Conservation (phyloP, 2,329 filamentous ascomycete species). For the Diaporthe destruens region DNA sequence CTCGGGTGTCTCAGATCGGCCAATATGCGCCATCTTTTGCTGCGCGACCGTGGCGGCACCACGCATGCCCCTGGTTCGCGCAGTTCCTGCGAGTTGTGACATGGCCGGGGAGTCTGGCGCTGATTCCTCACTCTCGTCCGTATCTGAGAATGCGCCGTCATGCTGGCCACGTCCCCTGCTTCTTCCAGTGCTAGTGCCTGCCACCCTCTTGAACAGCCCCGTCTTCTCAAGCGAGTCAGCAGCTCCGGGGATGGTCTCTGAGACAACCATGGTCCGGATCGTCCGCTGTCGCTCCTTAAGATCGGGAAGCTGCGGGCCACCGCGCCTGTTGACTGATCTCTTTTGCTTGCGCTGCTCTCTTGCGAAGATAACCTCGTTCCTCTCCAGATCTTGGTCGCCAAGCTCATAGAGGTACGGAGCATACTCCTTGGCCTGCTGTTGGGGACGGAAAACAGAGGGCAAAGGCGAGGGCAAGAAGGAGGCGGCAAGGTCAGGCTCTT, state of each 20-base stretch:
- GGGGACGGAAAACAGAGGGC: conserved; percentile 85
- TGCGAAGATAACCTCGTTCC: conserved; percentile 91
- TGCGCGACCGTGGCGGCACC: conserved; percentile 89
- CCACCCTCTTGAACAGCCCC: conserved; percentile 84
- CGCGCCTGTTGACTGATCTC: conserved; percentile 91
- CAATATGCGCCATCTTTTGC: conserved; percentile 85
- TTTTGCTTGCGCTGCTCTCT: conserved; percentile 95
- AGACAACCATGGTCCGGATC: conserved; percentile 91
- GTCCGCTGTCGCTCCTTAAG: conserved; percentile 95
- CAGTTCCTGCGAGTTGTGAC: conserved; percentile 80
- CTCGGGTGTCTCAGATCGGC: conserved; percentile 92
- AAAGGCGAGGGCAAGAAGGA: conserved; percentile 90
- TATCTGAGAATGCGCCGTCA: conserved; percentile 84
- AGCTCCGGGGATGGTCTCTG: conserved; percentile 90
- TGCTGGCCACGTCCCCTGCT: conserved; percentile 56
- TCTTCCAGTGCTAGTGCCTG: conserved; percentile 69
- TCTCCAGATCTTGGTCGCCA: conserved; percentile 88
- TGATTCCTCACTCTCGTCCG: conserved; percentile 92
- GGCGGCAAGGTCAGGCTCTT: conserved; percentile 88
- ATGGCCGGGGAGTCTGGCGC: conserved; percentile 86
- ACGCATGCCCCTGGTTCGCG: conserved; percentile 88
- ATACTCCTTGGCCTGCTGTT: conserved; percentile 94
- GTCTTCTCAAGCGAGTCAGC: conserved; percentile 85
- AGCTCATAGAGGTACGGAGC: conserved; percentile 94
- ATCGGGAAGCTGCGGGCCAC: conserved; percentile 93